These are phyloP conservation scores for Dactylonectria estremocensis DNA, from an alignment of 2,329 filamentous ascomycete genomes.

Conservation along the genomic window DNA sequence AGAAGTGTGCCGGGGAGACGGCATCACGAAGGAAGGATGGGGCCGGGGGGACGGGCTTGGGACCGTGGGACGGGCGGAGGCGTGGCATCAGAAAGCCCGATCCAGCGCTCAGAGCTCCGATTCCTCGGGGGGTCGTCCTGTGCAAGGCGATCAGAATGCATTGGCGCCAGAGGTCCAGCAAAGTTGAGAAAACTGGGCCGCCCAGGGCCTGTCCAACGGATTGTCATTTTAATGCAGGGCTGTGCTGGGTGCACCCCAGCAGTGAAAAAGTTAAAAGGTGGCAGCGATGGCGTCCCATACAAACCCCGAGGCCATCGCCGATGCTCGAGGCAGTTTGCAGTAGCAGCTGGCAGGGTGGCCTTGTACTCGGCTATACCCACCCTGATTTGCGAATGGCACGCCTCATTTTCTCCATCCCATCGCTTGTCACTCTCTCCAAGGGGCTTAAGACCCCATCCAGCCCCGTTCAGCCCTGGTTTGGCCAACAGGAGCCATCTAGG, in stretches of 20 bases:
- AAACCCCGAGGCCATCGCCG: neutral
- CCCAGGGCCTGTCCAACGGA: constrained; percentile 46
- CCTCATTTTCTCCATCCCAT: constrained; percentile 5
- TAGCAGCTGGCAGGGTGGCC: constrained; percentile 15
- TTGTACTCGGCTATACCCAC: constrained; percentile 6
- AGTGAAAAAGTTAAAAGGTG: neutral
- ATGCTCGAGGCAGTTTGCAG: neutral
- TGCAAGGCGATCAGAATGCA: constrained; percentile 49
- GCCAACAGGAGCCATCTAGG: neutral
- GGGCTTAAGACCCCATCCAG: neutral
- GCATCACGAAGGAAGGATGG: constrained; percentile 32
- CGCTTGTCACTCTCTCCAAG: neutral
- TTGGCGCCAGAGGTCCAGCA: constrained; percentile 41
- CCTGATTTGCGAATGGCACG: neutral
- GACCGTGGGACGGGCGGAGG: neutral
- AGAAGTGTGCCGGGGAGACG: constrained; percentile 15
- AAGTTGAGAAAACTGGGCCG: neutral
- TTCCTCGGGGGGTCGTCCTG: constrained; percentile 48
- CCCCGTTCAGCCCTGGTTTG: neutral
- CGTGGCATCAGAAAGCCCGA: constrained; percentile 45
- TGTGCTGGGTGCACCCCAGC: neutral
- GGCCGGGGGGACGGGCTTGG: constrained; percentile 23
- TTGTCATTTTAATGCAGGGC: constrained; percentile 20
- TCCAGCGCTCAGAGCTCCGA: constrained; percentile 54
- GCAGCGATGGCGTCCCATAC: neutral